Base-by-base conservation (phyloP, 148 eudicot genomes). In the Cornus florida region DNA sequence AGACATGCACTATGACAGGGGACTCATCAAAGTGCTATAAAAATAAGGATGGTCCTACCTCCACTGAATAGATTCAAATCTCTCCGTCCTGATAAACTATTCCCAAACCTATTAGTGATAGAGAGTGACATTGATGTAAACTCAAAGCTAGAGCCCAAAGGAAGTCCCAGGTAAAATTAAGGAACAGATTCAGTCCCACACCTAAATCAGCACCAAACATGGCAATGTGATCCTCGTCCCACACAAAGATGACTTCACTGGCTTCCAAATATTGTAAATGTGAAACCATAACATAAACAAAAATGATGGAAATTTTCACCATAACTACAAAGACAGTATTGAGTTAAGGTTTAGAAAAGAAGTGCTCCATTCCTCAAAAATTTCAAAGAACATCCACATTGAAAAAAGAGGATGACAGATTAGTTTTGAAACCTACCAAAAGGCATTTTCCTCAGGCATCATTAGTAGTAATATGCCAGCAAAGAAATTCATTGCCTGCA, bases 361-460 rank as follows among this genome's bases (percentile, higher is more conserved):
- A 57, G 64, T 57, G 64, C 20, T 48, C 53, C 59, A 62, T 35
- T 66, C 73, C n/a, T 57, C 41, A 39, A 59, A 67, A 48, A n/a
- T 46, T 46, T 73, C 56, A 66, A 78, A 7, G 19, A 71, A 33
- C 67, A 75, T 39, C 43, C 31, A 76, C 14, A 12, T 10, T 35
- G 20, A 14, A 73, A 70, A 72, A 72, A 57, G 62, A 8, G 10
- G 72, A 69, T 60, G 7, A 32, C n/a, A 74, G 41, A 71, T 35
- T 0, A 67, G 35, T 31, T 66, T 68, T 69, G 76, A 76, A 71
- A 86, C 90, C 75, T 85, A 96, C 99, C 99, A 96, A 82, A 96
- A 96, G 53, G 99, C 99, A 87, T 96, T 96, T 85, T 96, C 99
- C 84, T 96, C 99, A 0, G 99, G 98, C 99, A 96, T 96, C 91